Percentiles rank a stretch among this genome's conserved stretches.
These are phyloP conservation scores for Quercus bicolor DNA, from an alignment of 306 rosid species.

Conservation along the genomic window DNA sequence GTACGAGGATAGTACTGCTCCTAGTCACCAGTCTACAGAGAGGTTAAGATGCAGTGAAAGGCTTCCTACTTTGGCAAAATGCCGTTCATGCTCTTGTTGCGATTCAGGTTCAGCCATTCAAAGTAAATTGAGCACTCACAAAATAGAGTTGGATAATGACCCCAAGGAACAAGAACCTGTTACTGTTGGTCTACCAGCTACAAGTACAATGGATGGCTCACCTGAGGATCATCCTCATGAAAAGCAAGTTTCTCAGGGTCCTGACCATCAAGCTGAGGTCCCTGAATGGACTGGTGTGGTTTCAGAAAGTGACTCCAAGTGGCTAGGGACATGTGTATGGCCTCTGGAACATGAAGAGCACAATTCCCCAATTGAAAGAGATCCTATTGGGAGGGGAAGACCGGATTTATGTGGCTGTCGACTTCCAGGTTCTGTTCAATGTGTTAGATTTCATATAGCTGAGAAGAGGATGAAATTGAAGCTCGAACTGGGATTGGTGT, in stretches of 20 bases:
- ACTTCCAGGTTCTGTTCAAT: constrained; percentile 60
- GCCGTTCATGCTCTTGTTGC: constrained; percentile 49
- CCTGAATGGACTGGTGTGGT: constrained; percentile 69
- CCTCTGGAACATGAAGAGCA: constrained; percentile 32
- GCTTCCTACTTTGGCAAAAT: constrained; percentile 26
- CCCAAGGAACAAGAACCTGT: constrained; percentile 23
- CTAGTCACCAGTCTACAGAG: constrained; percentile 27
- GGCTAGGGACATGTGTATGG: constrained; percentile 72
- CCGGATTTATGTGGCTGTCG: constrained; percentile 50
- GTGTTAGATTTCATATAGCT: constrained; percentile 79
- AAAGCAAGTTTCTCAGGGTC: constrained; percentile 50
- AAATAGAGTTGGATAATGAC: constrained; percentile 28
- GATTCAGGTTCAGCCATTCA: constrained; percentile 35
- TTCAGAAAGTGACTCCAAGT: constrained; percentile 65
- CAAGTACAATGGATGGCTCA: not conserved
- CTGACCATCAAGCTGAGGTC: constrained; percentile 60
- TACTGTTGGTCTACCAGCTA: constrained; percentile 13
- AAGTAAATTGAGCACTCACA: constrained; percentile 17
- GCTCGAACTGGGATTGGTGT: constrained; percentile 61
- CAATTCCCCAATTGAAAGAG: not conserved
- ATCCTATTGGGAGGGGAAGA: constrained; percentile 49
- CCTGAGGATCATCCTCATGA: constrained; percentile 19
- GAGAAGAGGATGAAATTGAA: constrained; percentile 73
- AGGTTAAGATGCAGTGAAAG: constrained; percentile 61
- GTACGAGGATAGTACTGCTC: constrained; percentile 57